Base-by-base conservation (phyloP, 208 protist species). In the Leishmania major region DNA sequence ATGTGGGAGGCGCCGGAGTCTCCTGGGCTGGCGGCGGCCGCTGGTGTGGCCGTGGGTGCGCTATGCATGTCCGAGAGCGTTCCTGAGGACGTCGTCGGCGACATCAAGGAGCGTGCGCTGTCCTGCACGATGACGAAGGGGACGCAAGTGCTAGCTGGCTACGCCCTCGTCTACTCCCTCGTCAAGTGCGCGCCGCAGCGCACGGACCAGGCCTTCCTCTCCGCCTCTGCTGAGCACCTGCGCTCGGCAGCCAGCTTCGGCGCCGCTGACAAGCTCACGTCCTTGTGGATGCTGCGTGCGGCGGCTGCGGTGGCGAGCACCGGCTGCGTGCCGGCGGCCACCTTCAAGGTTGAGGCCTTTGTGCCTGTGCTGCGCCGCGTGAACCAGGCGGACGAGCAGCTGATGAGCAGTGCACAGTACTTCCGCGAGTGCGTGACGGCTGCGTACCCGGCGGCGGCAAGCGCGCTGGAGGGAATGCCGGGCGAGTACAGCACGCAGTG, bases 331-430 rank as follows among this genome's bases (percentile, higher is more conserved):
- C 47, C 84, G 31, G 83, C 64, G 3, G 83, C 79, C 8, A 80
- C 72, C 53, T 91, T 96, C 79, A 88, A 87, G 82, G 71, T 88
- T 28, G 92, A 95, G 45, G 84, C 88, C 55, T 98, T 89, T 83
- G 47, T 89, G 35, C 92, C 92, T 17, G 71, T 96, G 55, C 83
- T 98, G 75, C 90, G 92, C 40, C 90, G 91, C 35, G 85, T 95
- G 37, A 91, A 91, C 51, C 71, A 80, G 40, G 80, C 83, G 28
- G 93, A 98, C 73, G 91, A 96, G 84, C 70, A 87, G 77, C 85
- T 92, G 85, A 91, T 96, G 89, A 98, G 95, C 80, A 96, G 89
- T 40, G 90, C 93, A 59, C 90, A 95, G 85, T 95, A 89, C 87
- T 97, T 96, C 82, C 91, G 90, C 74, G 92, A 97, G 64, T 81